Percentiles rank a stretch among this genome's conserved stretches.
Conservation (phyloP, 1,284 basidiomycete genomes). For the Ustilago hordei region DNA sequence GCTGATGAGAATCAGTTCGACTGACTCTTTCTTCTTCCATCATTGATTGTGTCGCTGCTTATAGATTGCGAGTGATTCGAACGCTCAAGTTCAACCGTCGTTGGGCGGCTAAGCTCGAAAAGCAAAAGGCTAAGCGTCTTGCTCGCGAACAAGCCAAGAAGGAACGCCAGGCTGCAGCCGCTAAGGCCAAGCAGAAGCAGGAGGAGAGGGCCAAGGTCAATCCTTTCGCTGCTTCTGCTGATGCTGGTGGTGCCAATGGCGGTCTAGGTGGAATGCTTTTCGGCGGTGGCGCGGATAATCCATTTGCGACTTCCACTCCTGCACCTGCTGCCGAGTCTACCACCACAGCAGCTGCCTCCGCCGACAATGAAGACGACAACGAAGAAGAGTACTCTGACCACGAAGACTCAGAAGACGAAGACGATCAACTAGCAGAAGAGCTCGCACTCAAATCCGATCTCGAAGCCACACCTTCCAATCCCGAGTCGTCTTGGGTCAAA, state of each 20-base stretch:
- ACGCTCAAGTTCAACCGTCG: constrained; percentile 64
- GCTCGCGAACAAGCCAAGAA: constrained; percentile 38
- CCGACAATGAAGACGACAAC: neutral
- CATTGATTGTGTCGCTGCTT: constrained; percentile 2
- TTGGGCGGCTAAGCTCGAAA: constrained; percentile 68
- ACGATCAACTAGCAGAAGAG: constrained; percentile 64
- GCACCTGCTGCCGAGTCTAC: constrained; percentile 6
- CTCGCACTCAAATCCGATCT: constrained; percentile 65
- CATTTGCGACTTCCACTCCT: constrained; percentile 41
- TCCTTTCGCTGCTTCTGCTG: constrained; percentile 39
- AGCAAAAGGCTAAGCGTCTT: constrained; percentile 48
- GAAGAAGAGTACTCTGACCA: constrained; percentile 18
- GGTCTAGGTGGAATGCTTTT: constrained; percentile 51
- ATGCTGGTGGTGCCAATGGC: constrained; percentile 20
- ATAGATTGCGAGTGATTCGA: constrained; percentile 64
- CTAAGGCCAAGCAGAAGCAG: constrained; percentile 47
- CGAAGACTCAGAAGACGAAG: constrained; percentile 47
- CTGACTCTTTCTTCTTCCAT: constrained; percentile 11
- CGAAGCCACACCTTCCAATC: constrained; percentile 15
- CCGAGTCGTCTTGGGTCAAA: constrained; percentile 53
- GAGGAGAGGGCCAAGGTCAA: constrained; percentile 49
- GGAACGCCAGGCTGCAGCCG: constrained; percentile 42
- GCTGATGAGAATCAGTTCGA: neutral
- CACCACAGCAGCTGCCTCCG: neutral
- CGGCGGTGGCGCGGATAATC: constrained; percentile 48